These are phyloP conservation scores for Ophiostoma tasmaniense DNA, from an alignment of 2,329 filamentous ascomycete genomes.

Conservation along the genomic window DNA sequence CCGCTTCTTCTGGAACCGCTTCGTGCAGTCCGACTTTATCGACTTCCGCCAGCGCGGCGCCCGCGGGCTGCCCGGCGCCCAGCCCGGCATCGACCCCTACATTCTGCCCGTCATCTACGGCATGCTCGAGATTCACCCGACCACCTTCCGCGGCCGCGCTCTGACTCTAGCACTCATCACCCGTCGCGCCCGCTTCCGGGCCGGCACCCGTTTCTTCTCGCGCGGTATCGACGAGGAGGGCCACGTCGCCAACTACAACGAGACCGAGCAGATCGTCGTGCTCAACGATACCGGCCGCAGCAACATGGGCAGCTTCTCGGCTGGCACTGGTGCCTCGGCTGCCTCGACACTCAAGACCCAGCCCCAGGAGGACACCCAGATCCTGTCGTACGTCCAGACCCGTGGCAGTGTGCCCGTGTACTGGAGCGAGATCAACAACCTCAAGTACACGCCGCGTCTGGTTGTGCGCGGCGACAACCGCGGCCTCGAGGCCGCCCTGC, in stretches of 20 bases:
- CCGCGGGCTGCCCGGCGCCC: constrained; percentile 57
- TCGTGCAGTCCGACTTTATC: constrained; percentile 84
- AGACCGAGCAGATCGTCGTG: constrained; percentile 88
- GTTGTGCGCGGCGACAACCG: constrained; percentile 81
- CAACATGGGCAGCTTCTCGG: constrained; percentile 67
- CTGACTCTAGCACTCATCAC: constrained; percentile 85
- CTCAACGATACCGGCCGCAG: constrained; percentile 69
- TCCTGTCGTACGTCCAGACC: constrained; percentile 92
- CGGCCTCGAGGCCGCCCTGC: constrained; percentile 68
- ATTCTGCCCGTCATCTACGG: constrained; percentile 95
- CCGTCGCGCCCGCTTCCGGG: constrained; percentile 76
- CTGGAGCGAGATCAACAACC: constrained; percentile 91
- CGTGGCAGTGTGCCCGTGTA: constrained; percentile 91
- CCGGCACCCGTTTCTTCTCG: constrained; percentile 89
- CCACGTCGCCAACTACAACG: constrained; percentile 97
- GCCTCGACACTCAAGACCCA: constrained; percentile 26
- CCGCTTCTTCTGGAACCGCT: constrained; percentile 98
- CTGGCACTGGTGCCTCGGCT: constrained; percentile 47
- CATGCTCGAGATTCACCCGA: constrained; percentile 85
- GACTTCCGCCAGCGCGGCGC: constrained; percentile 65
- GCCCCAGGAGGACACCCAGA: constrained; percentile 63
- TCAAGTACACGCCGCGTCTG: constrained; percentile 84
- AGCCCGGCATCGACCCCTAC: constrained; percentile 76
- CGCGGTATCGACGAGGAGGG: constrained; percentile 88
- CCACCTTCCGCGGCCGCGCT: constrained; percentile 73